A percentile compares a stretch with the other conserved stretches of the same genome.
Evolutionary conservation across 805 yeast species (phyloP).

Genomic region (Ogataea pini): DNA sequence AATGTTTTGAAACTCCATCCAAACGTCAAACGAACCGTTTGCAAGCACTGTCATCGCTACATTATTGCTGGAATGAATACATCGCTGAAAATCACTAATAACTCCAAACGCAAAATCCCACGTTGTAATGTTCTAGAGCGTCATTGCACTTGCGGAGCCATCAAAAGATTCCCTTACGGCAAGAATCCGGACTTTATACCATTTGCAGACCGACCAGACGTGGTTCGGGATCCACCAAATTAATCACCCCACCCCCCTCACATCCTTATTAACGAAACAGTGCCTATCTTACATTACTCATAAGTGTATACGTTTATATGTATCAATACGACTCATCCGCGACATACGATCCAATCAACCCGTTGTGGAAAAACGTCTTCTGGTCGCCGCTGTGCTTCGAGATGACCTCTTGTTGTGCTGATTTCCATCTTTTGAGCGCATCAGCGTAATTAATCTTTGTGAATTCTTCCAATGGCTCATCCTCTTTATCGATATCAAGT

Average conservation of each 20-base stretch:
- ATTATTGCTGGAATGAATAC: constrained; percentile 51
- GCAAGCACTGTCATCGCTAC: constrained; percentile 63
- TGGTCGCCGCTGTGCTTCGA: constrained; percentile 20
- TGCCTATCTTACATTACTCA: constrained; percentile 5
- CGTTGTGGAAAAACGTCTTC: constrained; percentile 20
- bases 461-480: constrained; percentile 58
- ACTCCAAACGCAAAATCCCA: constrained; percentile 34
- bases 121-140: constrained; percentile 50
- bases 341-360: constrained; percentile 23
- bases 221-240: neutral
- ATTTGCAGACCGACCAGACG: constrained; percentile 40
- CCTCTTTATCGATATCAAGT: constrained; percentile 85
- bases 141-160: constrained; percentile 53
- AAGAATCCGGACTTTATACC: constrained; percentile 47
- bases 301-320: constrained; percentile 8
- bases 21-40: constrained; percentile 61
- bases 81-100: constrained; percentile 42
- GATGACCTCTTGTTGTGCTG: constrained; percentile 14
- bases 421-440: constrained; percentile 49
- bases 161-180: constrained; percentile 66
- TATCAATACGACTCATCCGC: constrained; percentile 23
- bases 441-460: constrained; percentile 58
- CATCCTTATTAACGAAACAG: too few species aligned
- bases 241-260: too few species aligned
- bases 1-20: constrained; percentile 68